Conservation (phyloP, 1,139 yeast species). For the Cylindricascospora bacillispora region DNA sequence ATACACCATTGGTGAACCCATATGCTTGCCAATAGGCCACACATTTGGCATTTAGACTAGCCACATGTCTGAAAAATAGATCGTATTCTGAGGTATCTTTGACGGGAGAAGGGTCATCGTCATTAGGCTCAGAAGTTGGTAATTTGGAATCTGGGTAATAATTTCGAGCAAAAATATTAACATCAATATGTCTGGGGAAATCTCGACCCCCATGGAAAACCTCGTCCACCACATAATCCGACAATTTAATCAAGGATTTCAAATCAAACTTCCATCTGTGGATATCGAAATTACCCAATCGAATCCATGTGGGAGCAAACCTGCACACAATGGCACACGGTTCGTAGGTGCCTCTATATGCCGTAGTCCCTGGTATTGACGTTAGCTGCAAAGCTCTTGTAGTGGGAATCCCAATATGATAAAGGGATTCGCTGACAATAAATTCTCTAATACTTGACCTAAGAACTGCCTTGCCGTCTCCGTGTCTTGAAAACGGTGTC, state of each 20-base stretch:
- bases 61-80: slow-evolving; percentile 56
- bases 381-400: slow-evolving; percentile 73
- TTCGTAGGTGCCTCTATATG: slow-evolving; percentile 58
- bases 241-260: slow-evolving; percentile 43
- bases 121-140: slow-evolving; percentile 7
- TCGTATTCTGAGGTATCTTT: slow-evolving; percentile 52
- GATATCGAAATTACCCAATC: slow-evolving; percentile 84
- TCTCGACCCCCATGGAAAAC: slow-evolving; percentile 38
- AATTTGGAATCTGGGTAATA: slow-evolving; percentile 16
- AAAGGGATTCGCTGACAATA: slow-evolving; percentile 66
- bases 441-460: slow-evolving; percentile 83
- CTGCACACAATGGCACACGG: slow-evolving; percentile 78
- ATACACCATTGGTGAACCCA: slow-evolving; percentile 87
- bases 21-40: slow-evolving; percentile 84
- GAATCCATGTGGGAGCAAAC: slow-evolving; percentile 75
- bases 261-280: slow-evolving; percentile 66
- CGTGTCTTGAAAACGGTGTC: slow-evolving; percentile 88
- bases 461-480: slow-evolving; percentile 91
- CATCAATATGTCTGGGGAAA: slow-evolving; percentile 29
- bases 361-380: slow-evolving; percentile 59
- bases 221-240: slow-evolving; percentile 63
- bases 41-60: slow-evolving; percentile 58
- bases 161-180: slow-evolving; percentile 14
- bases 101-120: slow-evolving; percentile 25
- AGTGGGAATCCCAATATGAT: slow-evolving; percentile 76